A percentile compares a stretch with the other conserved stretches of the same genome.
Conservation (phyloP, 208 protist species). For the Strigomonas culicis region DNA sequence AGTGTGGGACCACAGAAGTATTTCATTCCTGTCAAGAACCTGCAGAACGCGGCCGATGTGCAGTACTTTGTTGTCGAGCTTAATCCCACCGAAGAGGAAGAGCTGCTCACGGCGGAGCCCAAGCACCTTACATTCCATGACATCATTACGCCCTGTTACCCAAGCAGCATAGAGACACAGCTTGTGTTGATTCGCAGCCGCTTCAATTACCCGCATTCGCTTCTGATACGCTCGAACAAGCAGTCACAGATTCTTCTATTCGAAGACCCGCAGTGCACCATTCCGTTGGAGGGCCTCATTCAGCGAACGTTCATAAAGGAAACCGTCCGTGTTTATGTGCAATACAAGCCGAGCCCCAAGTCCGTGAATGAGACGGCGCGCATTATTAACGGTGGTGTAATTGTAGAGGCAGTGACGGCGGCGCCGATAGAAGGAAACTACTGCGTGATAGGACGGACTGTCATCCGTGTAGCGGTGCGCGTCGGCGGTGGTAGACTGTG, state of each 20-base stretch:
- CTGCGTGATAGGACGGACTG: conserved; percentile 39
- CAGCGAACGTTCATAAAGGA: conserved; percentile 50
- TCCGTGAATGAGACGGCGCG: conserved; percentile 35
- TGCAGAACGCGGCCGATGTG: conserved; percentile 57
- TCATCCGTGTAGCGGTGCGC: conserved; percentile 37
- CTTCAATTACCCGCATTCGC: conserved; percentile 50
- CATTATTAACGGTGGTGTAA: conserved; percentile 51
- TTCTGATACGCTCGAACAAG: conserved; percentile 74
- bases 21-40: conserved; percentile 80
- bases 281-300: conserved; percentile 55
- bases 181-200: conserved; percentile 63
- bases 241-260: conserved; percentile 71
- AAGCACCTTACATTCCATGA: conserved; percentile 54
- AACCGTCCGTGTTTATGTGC: conserved; percentile 69
- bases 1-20: conserved; percentile 79
- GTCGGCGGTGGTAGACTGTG: conserved; percentile 56
- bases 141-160: conserved; percentile 64
- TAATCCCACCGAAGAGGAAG: conserved; percentile 64
- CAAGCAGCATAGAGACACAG: conserved; percentile 47
- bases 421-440: conserved; percentile 30
- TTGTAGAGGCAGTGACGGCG: conserved; percentile 61
- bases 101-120: conserved; percentile 60
- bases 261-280: conserved; percentile 66
- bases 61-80: conserved; percentile 74
- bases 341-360: conserved; percentile 53